These are phyloP conservation scores for Geotrichum macrosporum DNA, from an alignment of 1,139 yeast genomes.

Conservation along the genomic window DNA sequence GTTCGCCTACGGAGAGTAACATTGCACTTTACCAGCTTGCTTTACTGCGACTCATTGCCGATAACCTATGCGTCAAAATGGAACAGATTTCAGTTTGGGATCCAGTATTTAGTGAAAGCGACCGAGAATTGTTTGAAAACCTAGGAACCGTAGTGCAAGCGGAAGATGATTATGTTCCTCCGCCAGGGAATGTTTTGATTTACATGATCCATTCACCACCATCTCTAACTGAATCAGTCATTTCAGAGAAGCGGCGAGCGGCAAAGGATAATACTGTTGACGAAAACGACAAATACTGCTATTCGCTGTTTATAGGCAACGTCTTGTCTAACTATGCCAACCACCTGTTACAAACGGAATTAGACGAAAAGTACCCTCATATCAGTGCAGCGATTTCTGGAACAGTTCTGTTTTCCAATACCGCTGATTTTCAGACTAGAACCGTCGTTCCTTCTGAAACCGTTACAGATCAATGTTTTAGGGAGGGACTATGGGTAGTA, in stretches of 20 bases:
- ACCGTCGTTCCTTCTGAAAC: conserved; percentile 10
- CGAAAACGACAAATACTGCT: conserved; percentile 34
- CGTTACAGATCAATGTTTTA: neutral
- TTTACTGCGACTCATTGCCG: conserved; percentile 43
- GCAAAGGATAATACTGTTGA: too few species aligned
- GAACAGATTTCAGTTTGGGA: conserved; percentile 52
- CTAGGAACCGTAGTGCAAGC: conserved; percentile 32
- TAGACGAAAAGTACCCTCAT: conserved; percentile 26
- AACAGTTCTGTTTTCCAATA: too few species aligned
- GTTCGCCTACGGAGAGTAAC: conserved; percentile 54
- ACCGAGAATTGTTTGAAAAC: conserved; percentile 35
- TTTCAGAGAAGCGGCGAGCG: conserved; percentile 34
- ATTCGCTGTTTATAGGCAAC: conserved; percentile 36
- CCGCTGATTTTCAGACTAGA: too few species aligned
- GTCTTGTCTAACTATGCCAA: conserved; percentile 32
- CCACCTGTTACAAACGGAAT: conserved; percentile 23
- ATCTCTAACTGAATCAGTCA: conserved; percentile 47
- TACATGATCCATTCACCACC: conserved; percentile 77
- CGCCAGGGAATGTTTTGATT: conserved; percentile 22
- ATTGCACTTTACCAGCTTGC: conserved; percentile 67
- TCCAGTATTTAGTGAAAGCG: conserved; percentile 54
- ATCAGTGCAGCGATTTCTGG: conserved; percentile 19
- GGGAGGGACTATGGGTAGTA: conserved; percentile 21
- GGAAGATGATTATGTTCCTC: conserved; percentile 25
- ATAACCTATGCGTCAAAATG: conserved; percentile 27